Percentiles rank a stretch among this genome's conserved stretches.
phyloP scores from a whole-genome alignment of 1,284 basidiomycete genomes.

The Sporisorium exsertum region DNA sequence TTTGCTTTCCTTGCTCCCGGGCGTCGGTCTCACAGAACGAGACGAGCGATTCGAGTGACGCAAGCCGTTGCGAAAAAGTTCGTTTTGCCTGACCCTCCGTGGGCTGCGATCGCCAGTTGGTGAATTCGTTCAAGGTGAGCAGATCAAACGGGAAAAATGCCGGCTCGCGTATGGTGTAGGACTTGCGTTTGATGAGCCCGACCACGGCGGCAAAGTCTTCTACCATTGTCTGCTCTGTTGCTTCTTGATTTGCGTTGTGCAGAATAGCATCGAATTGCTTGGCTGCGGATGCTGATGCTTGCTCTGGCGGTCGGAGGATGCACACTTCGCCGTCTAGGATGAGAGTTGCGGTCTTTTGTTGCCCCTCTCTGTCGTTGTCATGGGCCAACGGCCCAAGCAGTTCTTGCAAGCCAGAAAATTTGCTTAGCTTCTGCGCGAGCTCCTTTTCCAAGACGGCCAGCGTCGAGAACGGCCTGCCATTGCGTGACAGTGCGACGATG shows the following conservation, averaged over 20 bases:
- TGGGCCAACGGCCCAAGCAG: slow-evolving; percentile 3
- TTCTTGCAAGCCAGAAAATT: slow-evolving; percentile 18
- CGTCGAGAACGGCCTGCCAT: slow-evolving; percentile 37
- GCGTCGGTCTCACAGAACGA: slow-evolving; percentile 26
- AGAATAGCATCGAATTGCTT: slow-evolving; percentile 21
- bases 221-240: slow-evolving; percentile 24
- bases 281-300: slow-evolving; percentile 28
- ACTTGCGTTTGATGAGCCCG: slow-evolving; percentile 38
- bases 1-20: not conserved
- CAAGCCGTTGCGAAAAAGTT: slow-evolving; percentile 38
- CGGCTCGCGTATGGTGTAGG: slow-evolving; percentile 31
- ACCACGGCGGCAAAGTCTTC: slow-evolving; percentile 55
- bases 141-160: slow-evolving; percentile 56
- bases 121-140: slow-evolving; percentile 52
- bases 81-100: not conserved
- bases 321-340: slow-evolving; percentile 61
- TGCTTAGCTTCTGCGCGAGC: slow-evolving; percentile 23
- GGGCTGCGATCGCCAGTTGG: slow-evolving; percentile 29
- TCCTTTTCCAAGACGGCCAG: slow-evolving; percentile 37
- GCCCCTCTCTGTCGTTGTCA: not conserved
- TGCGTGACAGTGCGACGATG: slow-evolving; percentile 47
- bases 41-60: slow-evolving; percentile 23
- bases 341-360: slow-evolving; percentile 13
- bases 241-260: not conserved
- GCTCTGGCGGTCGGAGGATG: slow-evolving; percentile 32